These are phyloP conservation scores for Aaosphaeria arxii DNA, from an alignment of 2,329 filamentous ascomycete genomes.

Conservation along the genomic window DNA sequence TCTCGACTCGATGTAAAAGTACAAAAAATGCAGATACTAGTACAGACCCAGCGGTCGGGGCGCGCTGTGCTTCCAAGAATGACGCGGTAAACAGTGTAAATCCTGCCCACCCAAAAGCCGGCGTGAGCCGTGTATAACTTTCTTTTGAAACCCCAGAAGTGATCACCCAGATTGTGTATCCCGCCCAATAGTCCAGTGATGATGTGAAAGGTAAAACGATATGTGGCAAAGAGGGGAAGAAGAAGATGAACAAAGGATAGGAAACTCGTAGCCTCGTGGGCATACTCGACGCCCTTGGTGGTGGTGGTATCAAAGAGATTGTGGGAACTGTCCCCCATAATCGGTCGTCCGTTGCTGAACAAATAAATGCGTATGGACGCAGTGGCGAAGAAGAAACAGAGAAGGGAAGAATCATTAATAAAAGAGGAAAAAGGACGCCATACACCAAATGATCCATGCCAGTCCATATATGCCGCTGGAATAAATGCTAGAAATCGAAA, in stretches of 20 bases:
- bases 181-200: constrained; percentile 22
- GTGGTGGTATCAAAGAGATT: constrained; percentile 33
- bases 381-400: constrained; percentile 8
- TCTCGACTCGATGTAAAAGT: constrained; percentile 33
- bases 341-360: constrained; percentile 14
- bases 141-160: too few species aligned
- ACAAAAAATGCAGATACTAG: constrained; percentile 37
- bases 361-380: neutral
- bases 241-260: neutral
- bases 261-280: constrained; percentile 40
- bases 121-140: constrained; percentile 30
- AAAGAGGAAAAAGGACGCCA: constrained; percentile 14
- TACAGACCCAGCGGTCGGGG: constrained; percentile 32
- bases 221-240: too few species aligned
- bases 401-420: neutral
- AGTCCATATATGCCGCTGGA: constrained; percentile 35
- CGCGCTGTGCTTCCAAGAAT: constrained; percentile 16
- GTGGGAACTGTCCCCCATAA: constrained; percentile 29
- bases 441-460: constrained; percentile 32
- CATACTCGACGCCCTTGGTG: constrained; percentile 23
- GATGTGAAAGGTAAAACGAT: constrained; percentile 21
- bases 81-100: constrained; percentile 18
- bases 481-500: constrained; percentile 22
- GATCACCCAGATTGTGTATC: constrained; percentile 1
- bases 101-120: neutral